phyloP scores from a whole-genome alignment of 768 basidiomycete genomes.

The Postia placenta region DNA sequence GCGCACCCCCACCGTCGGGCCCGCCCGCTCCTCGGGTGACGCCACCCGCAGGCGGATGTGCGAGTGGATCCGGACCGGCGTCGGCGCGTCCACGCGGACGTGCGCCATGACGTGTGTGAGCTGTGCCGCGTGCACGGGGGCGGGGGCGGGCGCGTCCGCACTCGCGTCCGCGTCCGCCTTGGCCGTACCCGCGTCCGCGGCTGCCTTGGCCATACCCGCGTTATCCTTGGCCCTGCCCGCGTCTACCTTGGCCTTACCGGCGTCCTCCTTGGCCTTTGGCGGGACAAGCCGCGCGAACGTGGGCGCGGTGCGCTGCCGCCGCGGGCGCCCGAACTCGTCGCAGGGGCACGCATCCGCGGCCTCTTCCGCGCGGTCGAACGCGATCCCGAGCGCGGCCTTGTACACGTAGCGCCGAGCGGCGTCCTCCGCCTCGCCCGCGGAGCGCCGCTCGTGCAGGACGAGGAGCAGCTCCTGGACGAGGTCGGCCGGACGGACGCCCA shows the following conservation, averaged over 20 bases:
- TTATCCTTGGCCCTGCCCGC: too few relatives aligned
- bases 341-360: slow-evolving; percentile 64
- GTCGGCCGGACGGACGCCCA: slow-evolving; percentile 44
- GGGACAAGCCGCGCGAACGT: slow-evolving; percentile 34
- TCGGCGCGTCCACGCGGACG: slow-evolving; percentile 48
- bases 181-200: too few relatives aligned
- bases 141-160: background rate
- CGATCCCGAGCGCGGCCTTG: slow-evolving; percentile 49
- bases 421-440: slow-evolving; percentile 15
- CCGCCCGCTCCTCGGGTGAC: slow-evolving; percentile 48
- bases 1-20: slow-evolving; percentile 6
- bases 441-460: slow-evolving; percentile 47
- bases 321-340: slow-evolving; percentile 51
- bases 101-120: slow-evolving; percentile 35
- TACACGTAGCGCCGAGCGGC: slow-evolving; percentile 38
- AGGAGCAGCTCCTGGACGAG: slow-evolving; percentile 56
- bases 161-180: too few relatives aligned
- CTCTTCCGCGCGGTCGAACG: slow-evolving; percentile 61
- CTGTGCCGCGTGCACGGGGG: too few relatives aligned
- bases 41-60: slow-evolving; percentile 59
- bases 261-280: slow-evolving; percentile 11
- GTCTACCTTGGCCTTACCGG: too few relatives aligned
- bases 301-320: slow-evolving; percentile 38
- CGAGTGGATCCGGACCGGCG: slow-evolving; percentile 50
- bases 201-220: too few relatives aligned